Evolutionary conservation across 2,329 filamentous ascomycete genomes (phyloP).

Genomic region (Monilinia vaccinii-corymbosi): DNA sequence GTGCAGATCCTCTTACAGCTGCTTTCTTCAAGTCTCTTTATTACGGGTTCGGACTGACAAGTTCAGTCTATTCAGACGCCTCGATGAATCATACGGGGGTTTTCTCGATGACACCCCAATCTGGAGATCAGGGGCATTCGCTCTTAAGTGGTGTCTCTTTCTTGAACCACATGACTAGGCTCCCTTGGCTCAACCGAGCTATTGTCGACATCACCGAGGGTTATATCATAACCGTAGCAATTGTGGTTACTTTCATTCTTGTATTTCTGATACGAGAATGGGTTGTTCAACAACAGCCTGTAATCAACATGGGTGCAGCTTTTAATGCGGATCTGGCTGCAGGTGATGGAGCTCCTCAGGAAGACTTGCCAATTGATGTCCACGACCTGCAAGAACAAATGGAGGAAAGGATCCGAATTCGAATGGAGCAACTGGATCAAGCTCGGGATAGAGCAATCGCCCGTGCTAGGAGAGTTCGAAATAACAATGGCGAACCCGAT

Average conservation of each 20-base stretch:
- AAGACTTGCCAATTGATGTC: conserved; percentile 1
- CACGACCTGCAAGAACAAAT: conserved; percentile 8
- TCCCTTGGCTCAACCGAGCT: conserved; percentile 63
- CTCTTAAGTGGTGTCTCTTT: conserved; percentile 49
- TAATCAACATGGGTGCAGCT: conserved; percentile 67
- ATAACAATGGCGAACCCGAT: background rate
- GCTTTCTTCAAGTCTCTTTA: conserved; percentile 25
- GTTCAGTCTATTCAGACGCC: conserved; percentile 8
- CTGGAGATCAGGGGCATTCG: conserved; percentile 28
- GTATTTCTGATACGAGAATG: conserved; percentile 95
- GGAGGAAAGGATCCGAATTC: conserved; percentile 3
- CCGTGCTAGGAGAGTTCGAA: conserved; percentile 9
- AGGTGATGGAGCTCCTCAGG: conserved; percentile 28
- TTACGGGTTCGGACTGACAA: conserved; percentile 21
- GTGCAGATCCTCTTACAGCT: conserved; percentile 21
- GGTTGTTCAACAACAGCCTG: conserved; percentile 94
- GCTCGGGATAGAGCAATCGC: background rate
- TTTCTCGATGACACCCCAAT: conserved; percentile 4
- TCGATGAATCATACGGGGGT: conserved; percentile 11
- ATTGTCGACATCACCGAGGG: conserved; percentile 82
- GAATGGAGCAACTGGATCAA: conserved; percentile 11
- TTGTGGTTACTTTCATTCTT: conserved; percentile 92
- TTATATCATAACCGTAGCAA: conserved; percentile 82
- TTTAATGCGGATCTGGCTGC: conserved; percentile 47
- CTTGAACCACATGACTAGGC: conserved; percentile 55